Evolutionary conservation across 768 basidiomycete species (phyloP).

Genomic region (Boletus speciosus): DNA sequence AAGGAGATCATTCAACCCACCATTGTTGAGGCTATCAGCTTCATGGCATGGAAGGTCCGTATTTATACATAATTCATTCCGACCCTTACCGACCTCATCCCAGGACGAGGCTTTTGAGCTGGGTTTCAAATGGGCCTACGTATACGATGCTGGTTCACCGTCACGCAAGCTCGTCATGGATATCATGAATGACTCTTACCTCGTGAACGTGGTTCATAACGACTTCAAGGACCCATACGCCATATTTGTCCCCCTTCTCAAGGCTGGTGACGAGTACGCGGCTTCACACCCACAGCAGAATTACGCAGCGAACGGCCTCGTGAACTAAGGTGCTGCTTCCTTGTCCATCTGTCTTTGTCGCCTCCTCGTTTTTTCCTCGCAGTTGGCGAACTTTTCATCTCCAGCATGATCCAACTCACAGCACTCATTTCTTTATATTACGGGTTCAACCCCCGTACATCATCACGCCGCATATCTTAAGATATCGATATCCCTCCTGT

Average conservation of each 20-base stretch:
- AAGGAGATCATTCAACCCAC: conserved; percentile 97
- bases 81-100: conserved; percentile 7
- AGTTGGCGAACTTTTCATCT: background rate
- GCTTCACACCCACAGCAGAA: conserved; percentile 34
- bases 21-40: conserved; percentile 94
- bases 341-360: background rate
- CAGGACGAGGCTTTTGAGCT: conserved; percentile 95
- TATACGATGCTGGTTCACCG: conserved; percentile 76
- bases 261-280: conserved; percentile 63
- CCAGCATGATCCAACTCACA: conserved; percentile 30
- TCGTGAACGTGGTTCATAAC: conserved; percentile 96
- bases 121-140: conserved; percentile 84
- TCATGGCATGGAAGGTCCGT: conserved; percentile 95
- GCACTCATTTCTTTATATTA: conserved; percentile 35
- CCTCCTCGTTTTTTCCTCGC: background rate
- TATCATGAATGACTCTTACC: conserved; percentile 76
- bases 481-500: conserved; percentile 21
- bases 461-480: conserved; percentile 25
- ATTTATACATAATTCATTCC: background rate
- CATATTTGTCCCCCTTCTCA: conserved; percentile 85
- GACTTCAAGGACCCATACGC: conserved; percentile 82
- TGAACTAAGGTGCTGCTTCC: conserved; percentile 15
- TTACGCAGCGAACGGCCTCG: conserved; percentile 37
- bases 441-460: conserved; percentile 89
- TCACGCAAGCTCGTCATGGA: conserved; percentile 72